Evolutionary conservation across 2,329 filamentous ascomycete species (phyloP).

Genomic region (Sclerotinia nivalis): DNA sequence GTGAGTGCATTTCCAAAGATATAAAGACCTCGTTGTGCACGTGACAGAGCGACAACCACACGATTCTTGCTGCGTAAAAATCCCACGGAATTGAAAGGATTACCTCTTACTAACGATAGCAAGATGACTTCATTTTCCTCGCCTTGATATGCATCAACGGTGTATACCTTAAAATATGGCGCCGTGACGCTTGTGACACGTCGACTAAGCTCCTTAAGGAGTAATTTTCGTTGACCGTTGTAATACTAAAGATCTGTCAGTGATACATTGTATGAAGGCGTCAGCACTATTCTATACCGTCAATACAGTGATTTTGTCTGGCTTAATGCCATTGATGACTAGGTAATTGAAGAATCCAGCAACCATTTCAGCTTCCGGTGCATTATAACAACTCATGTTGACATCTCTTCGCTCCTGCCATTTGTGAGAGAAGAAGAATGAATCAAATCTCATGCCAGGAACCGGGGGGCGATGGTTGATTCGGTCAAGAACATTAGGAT

Average conservation of each 20-base stretch:
- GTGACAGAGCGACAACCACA: slow-evolving; percentile 60
- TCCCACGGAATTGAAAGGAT: slow-evolving; percentile 59
- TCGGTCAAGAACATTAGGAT: slow-evolving; percentile 53
- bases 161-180: slow-evolving; percentile 60
- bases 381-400: slow-evolving; percentile 68
- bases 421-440: slow-evolving; percentile 63
- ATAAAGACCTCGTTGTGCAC: slow-evolving; percentile 78
- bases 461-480: slow-evolving; percentile 54
- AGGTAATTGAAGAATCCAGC: slow-evolving; percentile 72
- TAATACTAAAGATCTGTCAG: slow-evolving; percentile 59
- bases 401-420: slow-evolving; percentile 66
- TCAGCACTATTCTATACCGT: slow-evolving; percentile 46
- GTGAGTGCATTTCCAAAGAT: slow-evolving; percentile 75
- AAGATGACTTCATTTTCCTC: slow-evolving; percentile 86
- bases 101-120: slow-evolving; percentile 77
- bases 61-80: slow-evolving; percentile 68
- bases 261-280: background rate
- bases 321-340: slow-evolving; percentile 61
- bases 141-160: slow-evolving; percentile 87
- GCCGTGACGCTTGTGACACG: slow-evolving; percentile 43
- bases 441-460: slow-evolving; percentile 63
- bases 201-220: slow-evolving; percentile 51
- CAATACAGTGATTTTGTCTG: slow-evolving; percentile 70
- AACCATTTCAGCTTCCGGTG: slow-evolving; percentile 74
- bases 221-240: slow-evolving; percentile 72